These are phyloP conservation scores for Paecilomyces variotii DNA, from an alignment of 2,329 filamentous ascomycete genomes.

Conservation along the genomic window DNA sequence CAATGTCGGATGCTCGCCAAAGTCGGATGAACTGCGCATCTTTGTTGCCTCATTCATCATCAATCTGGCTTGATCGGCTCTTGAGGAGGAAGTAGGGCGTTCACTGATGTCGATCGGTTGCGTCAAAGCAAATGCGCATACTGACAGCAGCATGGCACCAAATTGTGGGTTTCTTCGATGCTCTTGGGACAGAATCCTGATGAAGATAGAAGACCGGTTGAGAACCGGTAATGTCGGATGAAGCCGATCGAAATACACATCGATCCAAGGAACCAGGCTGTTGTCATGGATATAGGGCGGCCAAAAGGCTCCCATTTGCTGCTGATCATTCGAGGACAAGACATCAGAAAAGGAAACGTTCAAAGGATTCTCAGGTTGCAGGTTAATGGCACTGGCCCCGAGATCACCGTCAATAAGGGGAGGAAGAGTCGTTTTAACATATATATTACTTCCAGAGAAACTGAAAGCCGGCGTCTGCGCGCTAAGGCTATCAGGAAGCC, in stretches of 20 bases:
- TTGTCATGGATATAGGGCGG: conserved; percentile 32
- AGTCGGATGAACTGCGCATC: conserved; percentile 36
- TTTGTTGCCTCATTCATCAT: conserved; percentile 38
- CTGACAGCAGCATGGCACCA: conserved; percentile 34
- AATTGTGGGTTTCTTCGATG: conserved; percentile 37
- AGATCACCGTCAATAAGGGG: conserved; percentile 21
- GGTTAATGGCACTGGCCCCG: conserved; percentile 13
- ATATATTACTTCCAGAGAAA: conserved; percentile 28
- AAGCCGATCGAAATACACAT: conserved; percentile 38
- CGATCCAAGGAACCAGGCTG: conserved; percentile 34
- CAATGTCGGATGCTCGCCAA: conserved; percentile 33
- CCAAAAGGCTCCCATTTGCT: conserved; percentile 24
- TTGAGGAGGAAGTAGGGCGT: conserved; percentile 25
- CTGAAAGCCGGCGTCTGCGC: conserved; percentile 25
- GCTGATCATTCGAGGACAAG: conserved; percentile 12
- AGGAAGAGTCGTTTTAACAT: conserved; percentile 25
- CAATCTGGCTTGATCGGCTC: conserved; percentile 30
- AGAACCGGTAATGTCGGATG: conserved; percentile 37
- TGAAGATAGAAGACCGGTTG: conserved; percentile 33
- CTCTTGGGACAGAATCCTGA: conserved; percentile 34
- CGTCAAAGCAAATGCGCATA: conserved; percentile 38
- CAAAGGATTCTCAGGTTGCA: conserved; percentile 11
- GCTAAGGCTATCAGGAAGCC: conserved; percentile 28
- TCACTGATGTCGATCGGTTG: conserved; percentile 39
- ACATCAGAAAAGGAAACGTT: conserved; percentile 13